Evolutionary conservation across 805 yeast genomes (phyloP), one percentile per base, ranked within the genome.

Genomic region (Candida sphagnicola): DNA sequence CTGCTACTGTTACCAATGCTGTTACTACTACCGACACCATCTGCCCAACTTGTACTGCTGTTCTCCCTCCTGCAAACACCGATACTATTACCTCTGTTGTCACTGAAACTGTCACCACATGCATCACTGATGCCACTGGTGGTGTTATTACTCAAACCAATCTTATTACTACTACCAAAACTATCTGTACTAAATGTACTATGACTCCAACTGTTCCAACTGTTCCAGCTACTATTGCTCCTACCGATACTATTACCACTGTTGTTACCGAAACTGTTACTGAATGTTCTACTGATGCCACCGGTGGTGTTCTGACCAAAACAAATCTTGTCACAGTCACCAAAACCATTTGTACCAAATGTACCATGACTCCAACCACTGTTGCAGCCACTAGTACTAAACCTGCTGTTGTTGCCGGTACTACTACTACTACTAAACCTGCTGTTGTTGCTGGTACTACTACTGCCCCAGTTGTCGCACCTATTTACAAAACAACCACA

Each of bases 81-180:
- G 16, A 34, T 35, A 30, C 48, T 29, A 24, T 46, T 8, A 42
- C 28, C 12, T 38, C 42, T 16, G 38, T 29, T 8, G 36, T 36
- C 4, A 18, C 41, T 11, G 39, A 41, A 26, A 26, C 29, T 5
- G 29, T 26, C 13, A 26, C 29, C 12, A 12, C 29, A 5, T 26
- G 15, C 13, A 8, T 5, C 13, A 26, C 29, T 26, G 29, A 26
- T 13, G 8, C n/a, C 5, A 26, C n/a, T 13, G 29, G 29, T 26
- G 29, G 29, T 26, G 29, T 26, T 26, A n/a, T 26, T 13, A 26
- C 29, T 13, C 6, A 26, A 26, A 26, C 29, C 13, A 13, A 26
- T 13, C 6, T 12, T 13, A 12, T 13, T 13, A 10, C 15, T n/a
- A 26, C 29, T 26, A 26, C 29, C 13, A 26, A 26, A 13, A 26